These are phyloP conservation scores for Candida silvatica DNA, from an alignment of 805 yeast genomes.

Conservation along the genomic window DNA sequence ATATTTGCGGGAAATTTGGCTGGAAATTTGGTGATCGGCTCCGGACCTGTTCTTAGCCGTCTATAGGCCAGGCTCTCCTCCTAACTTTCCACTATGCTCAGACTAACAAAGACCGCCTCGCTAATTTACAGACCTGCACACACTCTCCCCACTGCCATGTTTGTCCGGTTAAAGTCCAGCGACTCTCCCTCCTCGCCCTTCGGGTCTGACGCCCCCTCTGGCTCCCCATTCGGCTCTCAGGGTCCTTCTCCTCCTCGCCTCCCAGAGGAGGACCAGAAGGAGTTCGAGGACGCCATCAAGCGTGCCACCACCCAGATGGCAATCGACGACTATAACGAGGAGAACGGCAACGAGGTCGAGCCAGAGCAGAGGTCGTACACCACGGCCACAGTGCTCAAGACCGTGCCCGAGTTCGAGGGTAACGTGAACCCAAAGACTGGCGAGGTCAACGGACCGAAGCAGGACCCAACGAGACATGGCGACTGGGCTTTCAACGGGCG, in stretches of 20 bases:
- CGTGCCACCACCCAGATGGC: constrained; percentile 74
- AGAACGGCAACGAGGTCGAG: constrained; percentile 12
- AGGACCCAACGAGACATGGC: constrained; percentile 78
- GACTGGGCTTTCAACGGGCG: constrained; percentile 96
- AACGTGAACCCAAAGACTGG: constrained; percentile 90
- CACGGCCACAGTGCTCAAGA: constrained; percentile 42
- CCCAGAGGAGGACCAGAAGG: constrained; percentile 79
- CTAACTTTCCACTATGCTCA: no score
- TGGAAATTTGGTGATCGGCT: no score
- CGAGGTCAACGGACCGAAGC: constrained; percentile 95
- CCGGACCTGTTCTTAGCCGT: no score
- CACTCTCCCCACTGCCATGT: no score
- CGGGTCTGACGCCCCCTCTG: no score
- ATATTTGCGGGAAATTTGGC: no score
- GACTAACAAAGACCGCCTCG: no score
- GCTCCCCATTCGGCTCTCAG: constrained; percentile 9
- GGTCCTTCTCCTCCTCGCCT: constrained; percentile 58
- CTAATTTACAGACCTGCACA: no score
- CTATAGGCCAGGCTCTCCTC: no score
- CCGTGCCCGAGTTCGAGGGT: constrained; percentile 94
- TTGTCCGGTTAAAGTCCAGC: no score
- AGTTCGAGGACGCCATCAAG: constrained; percentile 79
- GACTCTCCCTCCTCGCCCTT: no score
- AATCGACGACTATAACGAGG: constrained; percentile 59
- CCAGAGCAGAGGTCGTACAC: background rate